Evolutionary conservation across 805 yeast genomes (phyloP).

Genomic region (Dipodascopsis uninucleata): DNA sequence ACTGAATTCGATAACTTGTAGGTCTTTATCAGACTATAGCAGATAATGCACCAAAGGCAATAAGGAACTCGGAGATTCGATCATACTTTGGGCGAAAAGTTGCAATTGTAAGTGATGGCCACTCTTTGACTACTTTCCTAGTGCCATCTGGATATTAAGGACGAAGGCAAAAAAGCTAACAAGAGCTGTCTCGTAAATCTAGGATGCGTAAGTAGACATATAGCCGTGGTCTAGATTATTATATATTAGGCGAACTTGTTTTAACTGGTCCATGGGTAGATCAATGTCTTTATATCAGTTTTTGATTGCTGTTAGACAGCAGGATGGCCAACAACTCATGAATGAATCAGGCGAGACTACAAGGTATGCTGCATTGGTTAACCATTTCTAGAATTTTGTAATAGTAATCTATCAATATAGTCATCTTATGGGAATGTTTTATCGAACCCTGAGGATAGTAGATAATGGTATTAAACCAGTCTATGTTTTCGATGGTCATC

Average conservation of each 20-base stretch:
- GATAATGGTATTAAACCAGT: conserved; percentile 94
- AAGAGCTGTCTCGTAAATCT: too few species aligned
- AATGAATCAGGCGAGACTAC: conserved; percentile 88
- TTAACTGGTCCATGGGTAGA: conserved; percentile 41
- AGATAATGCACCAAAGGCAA: conserved; percentile 85
- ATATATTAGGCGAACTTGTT: neutral
- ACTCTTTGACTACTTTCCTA: neutral
- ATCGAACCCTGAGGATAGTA: conserved; percentile 83
- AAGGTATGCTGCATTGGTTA: conserved; percentile 16
- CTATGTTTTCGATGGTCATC: conserved; percentile 96
- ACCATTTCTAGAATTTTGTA: conserved; percentile 14
- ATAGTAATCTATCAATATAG: conserved; percentile 44
- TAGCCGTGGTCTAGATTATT: neutral
- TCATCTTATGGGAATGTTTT: conserved; percentile 94
- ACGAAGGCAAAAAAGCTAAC: conserved; percentile 3
- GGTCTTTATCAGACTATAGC: conserved; percentile 83
- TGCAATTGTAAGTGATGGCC: conserved; percentile 59
- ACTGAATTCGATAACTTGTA: too few species aligned
- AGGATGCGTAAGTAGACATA: conserved; percentile 33
- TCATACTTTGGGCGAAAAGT: conserved; percentile 88
- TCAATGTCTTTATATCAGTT: conserved; percentile 97
- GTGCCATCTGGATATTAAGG: too few species aligned
- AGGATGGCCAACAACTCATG: conserved; percentile 90
- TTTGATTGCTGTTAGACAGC: conserved; percentile 92
- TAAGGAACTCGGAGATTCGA: conserved; percentile 75